Evolutionary conservation across 2,329 filamentous ascomycete species (phyloP).

Genomic region (Eutypella sp.): DNA sequence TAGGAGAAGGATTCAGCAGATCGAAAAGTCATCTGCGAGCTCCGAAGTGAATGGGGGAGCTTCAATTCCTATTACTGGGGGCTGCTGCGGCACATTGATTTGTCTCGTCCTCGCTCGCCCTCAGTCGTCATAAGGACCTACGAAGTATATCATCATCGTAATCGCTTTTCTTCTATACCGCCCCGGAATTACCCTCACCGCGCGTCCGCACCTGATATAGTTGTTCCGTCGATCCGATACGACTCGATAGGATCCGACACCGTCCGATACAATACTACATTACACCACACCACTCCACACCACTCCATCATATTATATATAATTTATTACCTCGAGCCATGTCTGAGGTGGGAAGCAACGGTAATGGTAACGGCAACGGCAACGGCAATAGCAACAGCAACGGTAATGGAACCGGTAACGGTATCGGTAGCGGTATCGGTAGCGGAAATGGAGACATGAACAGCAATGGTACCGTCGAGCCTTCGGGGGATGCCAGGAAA

Average conservation of each 20-base stretch:
- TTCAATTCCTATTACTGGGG: background rate
- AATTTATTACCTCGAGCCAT: background rate
- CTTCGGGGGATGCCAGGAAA: slow-evolving; percentile 35
- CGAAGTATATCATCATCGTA: too few species aligned
- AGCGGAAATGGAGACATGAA: slow-evolving; percentile 8
- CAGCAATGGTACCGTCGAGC: slow-evolving; percentile 17
- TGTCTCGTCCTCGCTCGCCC: background rate
- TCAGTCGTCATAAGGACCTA: too few species aligned
- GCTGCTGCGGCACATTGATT: background rate
- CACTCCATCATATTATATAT: too few species aligned
- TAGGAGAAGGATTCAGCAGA: background rate
- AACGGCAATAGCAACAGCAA: background rate
- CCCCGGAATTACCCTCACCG: too few species aligned
- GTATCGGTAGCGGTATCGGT: too few species aligned
- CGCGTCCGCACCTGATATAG: too few species aligned
- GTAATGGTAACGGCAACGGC: background rate
- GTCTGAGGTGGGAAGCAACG: background rate
- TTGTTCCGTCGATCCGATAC: too few species aligned
- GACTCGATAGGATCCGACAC: too few species aligned
- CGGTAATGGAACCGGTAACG: background rate
- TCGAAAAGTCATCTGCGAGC: background rate
- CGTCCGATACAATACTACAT: too few species aligned
- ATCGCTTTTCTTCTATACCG: too few species aligned
- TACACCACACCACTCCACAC: too few species aligned
- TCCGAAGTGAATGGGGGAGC: background rate